These are phyloP conservation scores for Rhodomyrtus tomentosa DNA, from an alignment of 345 rosid species.

Conservation along the genomic window DNA sequence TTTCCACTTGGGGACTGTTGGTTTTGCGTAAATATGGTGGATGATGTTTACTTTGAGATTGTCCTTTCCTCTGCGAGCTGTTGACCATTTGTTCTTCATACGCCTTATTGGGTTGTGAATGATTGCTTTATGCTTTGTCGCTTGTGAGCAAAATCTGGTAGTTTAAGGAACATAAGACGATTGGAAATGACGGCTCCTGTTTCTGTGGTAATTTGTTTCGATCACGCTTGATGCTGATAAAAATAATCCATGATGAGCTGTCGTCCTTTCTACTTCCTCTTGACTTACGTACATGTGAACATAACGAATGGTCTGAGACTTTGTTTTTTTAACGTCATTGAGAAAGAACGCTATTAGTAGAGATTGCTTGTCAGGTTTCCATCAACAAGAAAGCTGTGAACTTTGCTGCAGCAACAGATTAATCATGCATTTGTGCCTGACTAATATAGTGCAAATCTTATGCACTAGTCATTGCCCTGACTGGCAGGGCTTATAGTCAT, in stretches of 20 bases:
- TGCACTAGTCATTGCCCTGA: not conserved
- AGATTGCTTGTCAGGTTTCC: not conserved
- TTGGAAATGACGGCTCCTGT: not conserved
- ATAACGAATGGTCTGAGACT: not conserved
- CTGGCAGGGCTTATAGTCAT: not conserved
- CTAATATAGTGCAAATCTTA: not conserved
- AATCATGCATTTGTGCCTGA: not conserved
- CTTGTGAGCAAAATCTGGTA: not conserved
- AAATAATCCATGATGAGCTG: not conserved
- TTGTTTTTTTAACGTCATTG: not conserved
- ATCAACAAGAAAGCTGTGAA: not conserved
- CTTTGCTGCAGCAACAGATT: not conserved
- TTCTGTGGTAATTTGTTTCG: not conserved
- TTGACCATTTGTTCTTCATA: not conserved
- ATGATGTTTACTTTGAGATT: not conserved
- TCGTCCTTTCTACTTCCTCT: not conserved
- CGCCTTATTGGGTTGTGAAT: not conserved
- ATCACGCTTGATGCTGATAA: not conserved
- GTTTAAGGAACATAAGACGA: not conserved
- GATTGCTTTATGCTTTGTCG: not conserved
- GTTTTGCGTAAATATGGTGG: not conserved
- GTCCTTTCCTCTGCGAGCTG: not conserved
- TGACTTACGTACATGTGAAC: not conserved
- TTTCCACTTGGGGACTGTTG: not conserved
- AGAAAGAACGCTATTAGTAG: not conserved